These are phyloP conservation scores for Komagataea norvegica DNA, from an alignment of 1,139 yeast species.

Conservation along the genomic window DNA sequence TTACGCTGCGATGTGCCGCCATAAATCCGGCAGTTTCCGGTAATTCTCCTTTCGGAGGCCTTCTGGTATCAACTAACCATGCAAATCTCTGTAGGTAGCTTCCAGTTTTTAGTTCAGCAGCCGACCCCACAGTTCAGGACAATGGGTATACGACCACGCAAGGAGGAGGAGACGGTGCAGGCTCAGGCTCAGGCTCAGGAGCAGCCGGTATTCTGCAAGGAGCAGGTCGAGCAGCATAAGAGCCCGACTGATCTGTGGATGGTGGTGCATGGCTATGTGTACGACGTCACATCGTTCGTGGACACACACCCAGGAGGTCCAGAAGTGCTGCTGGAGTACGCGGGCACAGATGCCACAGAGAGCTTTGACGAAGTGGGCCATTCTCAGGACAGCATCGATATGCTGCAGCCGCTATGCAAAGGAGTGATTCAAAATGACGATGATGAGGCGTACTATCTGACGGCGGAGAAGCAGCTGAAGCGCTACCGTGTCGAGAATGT, in stretches of 20 bases:
- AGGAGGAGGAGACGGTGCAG: background rate
- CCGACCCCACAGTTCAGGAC: background rate
- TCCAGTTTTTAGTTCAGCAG: background rate
- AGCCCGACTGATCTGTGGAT: slow-evolving; percentile 56
- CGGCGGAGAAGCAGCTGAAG: slow-evolving; percentile 2
- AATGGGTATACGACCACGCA: background rate
- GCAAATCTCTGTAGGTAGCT: too few species aligned
- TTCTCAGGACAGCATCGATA: slow-evolving; percentile 36
- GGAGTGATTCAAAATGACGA: slow-evolving; percentile 45
- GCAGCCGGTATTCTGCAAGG: background rate
- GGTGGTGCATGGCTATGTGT: slow-evolving; percentile 58
- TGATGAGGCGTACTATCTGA: slow-evolving; percentile 1
- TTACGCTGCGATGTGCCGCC: too few species aligned
- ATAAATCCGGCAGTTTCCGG: too few species aligned
- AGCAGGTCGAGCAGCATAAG: slow-evolving; percentile 44
- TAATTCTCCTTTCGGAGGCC: too few species aligned
- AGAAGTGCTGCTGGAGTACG: slow-evolving; percentile 63
- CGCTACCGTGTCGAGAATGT: slow-evolving; percentile 6
- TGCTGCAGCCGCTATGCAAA: slow-evolving; percentile 60
- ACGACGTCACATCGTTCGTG: slow-evolving; percentile 49
- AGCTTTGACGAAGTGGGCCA: slow-evolving; percentile 43
- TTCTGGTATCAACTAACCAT: too few species aligned
- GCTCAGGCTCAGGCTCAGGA: background rate
- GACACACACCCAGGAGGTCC: slow-evolving; percentile 66
- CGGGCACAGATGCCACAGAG: slow-evolving; percentile 62